A percentile compares a stretch with the other conserved stretches of the same genome.
These are phyloP conservation scores for Acacia concinna DNA, from an alignment of 331 rosid species.

Conservation along the genomic window DNA sequence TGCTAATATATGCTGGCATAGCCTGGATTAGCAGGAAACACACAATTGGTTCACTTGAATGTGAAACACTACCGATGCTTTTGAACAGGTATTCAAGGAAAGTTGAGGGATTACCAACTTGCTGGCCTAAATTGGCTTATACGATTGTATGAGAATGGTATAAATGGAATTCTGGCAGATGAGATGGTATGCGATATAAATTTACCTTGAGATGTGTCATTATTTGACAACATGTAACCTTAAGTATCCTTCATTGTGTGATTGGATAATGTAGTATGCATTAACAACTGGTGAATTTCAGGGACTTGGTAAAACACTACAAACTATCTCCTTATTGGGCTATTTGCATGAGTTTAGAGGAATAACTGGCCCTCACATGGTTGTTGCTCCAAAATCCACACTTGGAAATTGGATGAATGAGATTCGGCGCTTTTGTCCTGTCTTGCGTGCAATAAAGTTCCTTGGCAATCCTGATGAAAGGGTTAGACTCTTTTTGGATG, in stretches of 20 bases:
- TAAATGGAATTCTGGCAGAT: constrained; percentile 98
- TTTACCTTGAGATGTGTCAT: neutral
- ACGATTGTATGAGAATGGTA: constrained; percentile 91
- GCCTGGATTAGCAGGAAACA: neutral
- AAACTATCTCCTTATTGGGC: constrained; percentile 91
- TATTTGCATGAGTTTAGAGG: constrained; percentile 95
- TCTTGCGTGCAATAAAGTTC: constrained; percentile 79
- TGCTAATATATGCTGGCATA: neutral
- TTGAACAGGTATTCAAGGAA: constrained; percentile 85
- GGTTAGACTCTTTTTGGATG: constrained; percentile 43
- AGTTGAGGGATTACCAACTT: constrained; percentile 98
- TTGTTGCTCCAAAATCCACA: constrained; percentile 98
- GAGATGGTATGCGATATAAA: constrained; percentile 69
- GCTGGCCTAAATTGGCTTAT: constrained; percentile 98
- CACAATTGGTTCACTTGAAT: constrained; percentile 1
- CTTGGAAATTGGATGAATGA: constrained; percentile 99
- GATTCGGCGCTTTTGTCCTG: constrained; percentile 90
- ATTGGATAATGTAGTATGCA: neutral
- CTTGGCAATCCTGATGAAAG: constrained; percentile 98
- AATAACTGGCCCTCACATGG: constrained; percentile 96
- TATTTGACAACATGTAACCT: neutral
- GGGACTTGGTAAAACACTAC: constrained; percentile 99
- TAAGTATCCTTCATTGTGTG: neutral
- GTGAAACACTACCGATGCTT: constrained; percentile 16
- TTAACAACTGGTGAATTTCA: constrained; percentile 32